These are phyloP conservation scores for Mycocentrospora acerina DNA, from an alignment of 2,329 filamentous ascomycete genomes.

Conservation along the genomic window DNA sequence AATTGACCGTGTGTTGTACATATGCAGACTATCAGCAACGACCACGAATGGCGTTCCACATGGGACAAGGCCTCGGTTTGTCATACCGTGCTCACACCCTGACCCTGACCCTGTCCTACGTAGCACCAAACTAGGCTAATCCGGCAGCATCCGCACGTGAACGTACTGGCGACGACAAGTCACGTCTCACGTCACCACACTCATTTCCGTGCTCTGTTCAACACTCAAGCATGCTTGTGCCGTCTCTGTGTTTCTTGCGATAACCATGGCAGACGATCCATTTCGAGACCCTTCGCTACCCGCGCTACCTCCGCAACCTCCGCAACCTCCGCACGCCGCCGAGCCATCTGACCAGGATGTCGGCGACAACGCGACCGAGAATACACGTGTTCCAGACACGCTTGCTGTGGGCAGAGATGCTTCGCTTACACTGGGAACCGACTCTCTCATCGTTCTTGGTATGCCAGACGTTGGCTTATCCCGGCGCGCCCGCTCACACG, in stretches of 20 bases:
- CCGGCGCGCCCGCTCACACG: no score
- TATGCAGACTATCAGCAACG: neutral
- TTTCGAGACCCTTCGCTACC: slow-evolving; percentile 29
- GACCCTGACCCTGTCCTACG: no score
- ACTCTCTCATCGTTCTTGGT: slow-evolving; percentile 63
- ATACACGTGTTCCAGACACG: slow-evolving; percentile 38
- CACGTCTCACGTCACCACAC: slow-evolving; percentile 1
- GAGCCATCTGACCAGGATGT: no score
- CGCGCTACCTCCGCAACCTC: slow-evolving; percentile 7
- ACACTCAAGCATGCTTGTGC: slow-evolving; percentile 1
- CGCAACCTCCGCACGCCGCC: slow-evolving; percentile 7
- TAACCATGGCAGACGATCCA: slow-evolving; percentile 29
- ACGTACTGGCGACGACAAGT: slow-evolving; percentile 4
- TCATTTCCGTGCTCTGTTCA: neutral
- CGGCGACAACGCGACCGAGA: neutral
- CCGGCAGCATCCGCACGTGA: slow-evolving; percentile 11
- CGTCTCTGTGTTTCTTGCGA: neutral
- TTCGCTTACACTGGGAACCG: slow-evolving; percentile 61
- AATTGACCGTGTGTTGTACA: neutral
- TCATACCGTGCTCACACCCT: neutral
- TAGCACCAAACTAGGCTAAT: no score
- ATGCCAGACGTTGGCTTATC: no score
- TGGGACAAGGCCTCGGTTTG: slow-evolving; percentile 1
- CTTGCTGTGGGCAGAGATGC: slow-evolving; percentile 59
- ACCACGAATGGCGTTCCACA: neutral